Base-by-base conservation (phyloP, 257 asterid genomes). In the Nemophila menziesii region DNA sequence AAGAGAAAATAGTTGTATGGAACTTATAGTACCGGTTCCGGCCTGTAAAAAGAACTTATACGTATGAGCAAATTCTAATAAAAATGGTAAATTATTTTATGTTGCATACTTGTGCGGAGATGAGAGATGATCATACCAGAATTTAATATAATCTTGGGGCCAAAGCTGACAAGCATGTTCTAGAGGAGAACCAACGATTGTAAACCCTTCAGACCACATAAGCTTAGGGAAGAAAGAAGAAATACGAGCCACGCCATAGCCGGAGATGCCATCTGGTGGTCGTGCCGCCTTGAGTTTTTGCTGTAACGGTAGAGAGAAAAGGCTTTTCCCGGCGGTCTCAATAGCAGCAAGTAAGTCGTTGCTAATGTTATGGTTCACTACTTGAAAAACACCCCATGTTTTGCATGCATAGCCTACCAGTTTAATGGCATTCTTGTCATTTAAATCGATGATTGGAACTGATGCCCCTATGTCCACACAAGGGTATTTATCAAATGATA, bases 121-220 rank as follows among this genome's bases (percentile, higher is more conserved):
- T 37, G 16, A 6, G 39, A 34, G 6, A 34, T 34, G 3, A 13
- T 14, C 5, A 18, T 70, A 85, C 98, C 98, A 84, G 64, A 90
- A 90, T 7, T 43, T 40, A 4, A 29, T 43, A 61, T 72, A 64
- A 20, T 79, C 83, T 1, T 64, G 34, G 11, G 96, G 81, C 98
- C 98, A 90, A 29, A 90, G 84, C 42, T 56, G 68, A 36, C 79
- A 69, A 4, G 93, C 94, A 18, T 90, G 86, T 18, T 85, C 93
- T 0, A 48, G 43, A 0, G 96, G 92, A 8, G 94, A 81, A 0
- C 92, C 98, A 44, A 44, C 48, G 33, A 89, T 62, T 57, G 95
- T 84, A 81, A 90, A 84, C 11, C 98, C 98, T 54, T 90, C 98
- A 1, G 94, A 84, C 98, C 98, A 90, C 94, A 84, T 76, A 18